These are phyloP conservation scores for Calonectria pseudoreteaudii DNA, from an alignment of 2,329 filamentous ascomycete species.

Conservation along the genomic window DNA sequence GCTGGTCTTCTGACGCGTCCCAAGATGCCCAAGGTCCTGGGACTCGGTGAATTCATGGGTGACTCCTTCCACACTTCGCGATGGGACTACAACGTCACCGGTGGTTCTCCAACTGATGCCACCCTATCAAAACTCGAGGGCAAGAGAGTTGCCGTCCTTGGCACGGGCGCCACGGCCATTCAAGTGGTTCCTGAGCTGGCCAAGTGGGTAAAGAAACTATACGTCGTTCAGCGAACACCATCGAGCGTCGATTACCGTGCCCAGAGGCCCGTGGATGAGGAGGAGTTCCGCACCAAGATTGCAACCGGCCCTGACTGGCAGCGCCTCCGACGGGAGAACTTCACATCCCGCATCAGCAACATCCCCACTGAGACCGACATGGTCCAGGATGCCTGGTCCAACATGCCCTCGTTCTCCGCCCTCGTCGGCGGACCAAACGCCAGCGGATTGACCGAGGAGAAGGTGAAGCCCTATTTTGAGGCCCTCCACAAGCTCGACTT, in stretches of 20 bases:
- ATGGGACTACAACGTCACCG: conserved; percentile 18
- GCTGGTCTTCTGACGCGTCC: neutral
- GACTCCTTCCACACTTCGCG: conserved; percentile 8
- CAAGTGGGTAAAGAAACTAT: conserved; percentile 9
- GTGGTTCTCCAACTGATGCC: neutral
- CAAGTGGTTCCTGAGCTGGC: neutral
- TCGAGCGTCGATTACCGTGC: neutral
- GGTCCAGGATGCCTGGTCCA: conserved; percentile 7
- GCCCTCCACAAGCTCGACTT: neutral
- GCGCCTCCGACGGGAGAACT: neutral
- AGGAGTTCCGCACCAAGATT: neutral
- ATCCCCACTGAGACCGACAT: neutral
- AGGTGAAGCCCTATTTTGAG: conserved; percentile 30
- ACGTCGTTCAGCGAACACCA: conserved; percentile 8
- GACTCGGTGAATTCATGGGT: neutral
- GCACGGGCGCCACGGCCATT: conserved; percentile 7
- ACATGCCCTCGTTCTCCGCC: neutral
- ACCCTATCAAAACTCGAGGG: neutral
- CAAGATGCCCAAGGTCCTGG: neutral
- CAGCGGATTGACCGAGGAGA: conserved; percentile 10
- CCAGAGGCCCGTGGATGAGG: neutral
- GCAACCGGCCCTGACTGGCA: conserved; percentile 56
- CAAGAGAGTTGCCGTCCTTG: conserved; percentile 3
- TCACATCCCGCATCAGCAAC: neutral
- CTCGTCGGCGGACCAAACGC: neutral